Evolutionary conservation across 2,329 filamentous ascomycete genomes (phyloP), one percentile per base, ranked within the genome.

Genomic region (Arthroderma sp.): DNA sequence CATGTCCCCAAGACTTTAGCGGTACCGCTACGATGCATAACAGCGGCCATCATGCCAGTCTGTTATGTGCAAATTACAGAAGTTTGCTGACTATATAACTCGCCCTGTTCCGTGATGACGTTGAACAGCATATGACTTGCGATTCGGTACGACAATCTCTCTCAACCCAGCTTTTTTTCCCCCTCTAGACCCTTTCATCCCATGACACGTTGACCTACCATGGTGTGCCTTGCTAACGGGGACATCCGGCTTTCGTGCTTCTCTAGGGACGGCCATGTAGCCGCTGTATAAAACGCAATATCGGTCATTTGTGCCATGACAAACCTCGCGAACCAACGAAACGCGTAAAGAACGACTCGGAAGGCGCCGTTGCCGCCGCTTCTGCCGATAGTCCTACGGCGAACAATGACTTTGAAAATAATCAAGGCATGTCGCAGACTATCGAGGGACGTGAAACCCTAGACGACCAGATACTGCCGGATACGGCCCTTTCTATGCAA

Each of bases 221-320:
- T 31, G 47, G 47, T 15, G 47, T 51, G 47, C 47, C 15, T 51
- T 51, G 47, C 47, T 51, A 25, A 51, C 47, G 13, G 47, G 25
- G 15, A 51, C 21, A 51, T 66, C 54, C 52, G 61, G 60, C 59
- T 64, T 63, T 41, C n/a, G 31, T 56, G 52, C 54, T 25, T 25
- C 33, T 39, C n/a, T 44, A 94, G 89, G 89, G 95, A 77, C 86
- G 93, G 71, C 93, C 93, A 68, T 98, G 93, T 81, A 91, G 89
- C 67, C 83, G 93, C 75, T 98, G 93, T 78, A 88, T 97, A 75
- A 98, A 97, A 77, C 86, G 93, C 69, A 95, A 95, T 76, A 98
- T 98, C 72, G 93, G 91, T 67, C 93, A 98, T 74, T 81, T 98
- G 64, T 98, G 93, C 74, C 93, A 96, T 76, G 93, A 98, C 74